Evolutionary conservation across 495 filamentous ascomycete genomes (phyloP), one percentile per base, ranked within the genome.

Genomic region (Xylaria telfairii): DNA sequence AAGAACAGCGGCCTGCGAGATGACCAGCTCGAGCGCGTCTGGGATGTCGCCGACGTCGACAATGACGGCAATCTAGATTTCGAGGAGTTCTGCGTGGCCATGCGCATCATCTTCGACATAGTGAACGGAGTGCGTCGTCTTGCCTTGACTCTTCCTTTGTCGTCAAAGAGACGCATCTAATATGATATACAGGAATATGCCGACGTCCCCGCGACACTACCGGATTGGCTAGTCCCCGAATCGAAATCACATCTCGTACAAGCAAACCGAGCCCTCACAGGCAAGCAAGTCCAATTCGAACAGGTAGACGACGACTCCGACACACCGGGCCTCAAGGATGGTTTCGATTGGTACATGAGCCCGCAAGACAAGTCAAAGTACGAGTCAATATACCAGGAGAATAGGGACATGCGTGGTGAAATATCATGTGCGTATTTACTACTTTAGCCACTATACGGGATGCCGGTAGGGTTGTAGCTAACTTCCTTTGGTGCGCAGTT

Each of bases 321-420:
- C 76, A 88, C 88, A 26, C 88, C 89, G 5, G 93, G 96, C 7
- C 82, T 99, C 65, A 97, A 96, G 78, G 93, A 97, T 81, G 94
- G 95, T 1, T 99, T 99, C 81, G 96, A 99, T 80, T 99, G 96
- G 96, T 99, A 99, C 82, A 98, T 99, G 94, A 92, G 88, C 70
- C 96, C 96, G 1, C 81, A 84, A 49, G 94, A 98, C 79, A 95
- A 93, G 81, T 76, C 89, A 65, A 97, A 96, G 82, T 99, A 99
- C 81, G 93, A 97, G 78, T 92, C 94, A 59, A 98, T 99, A 78
- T 99, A 98, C 81, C 91, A 88, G 69, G 92, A 96, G 71, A 95
- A 93, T 81, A 88, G 92, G 62, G 92, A 94, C 79, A 87, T 89
- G 71, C 91, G 93, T 51, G 96, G 96, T 68, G 91, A 96, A 77